A percentile compares a stretch with the other conserved stretches of the same genome.
These are phyloP conservation scores for Pisolithus orientalis DNA, from an alignment of 768 basidiomycete genomes.

Conservation along the genomic window DNA sequence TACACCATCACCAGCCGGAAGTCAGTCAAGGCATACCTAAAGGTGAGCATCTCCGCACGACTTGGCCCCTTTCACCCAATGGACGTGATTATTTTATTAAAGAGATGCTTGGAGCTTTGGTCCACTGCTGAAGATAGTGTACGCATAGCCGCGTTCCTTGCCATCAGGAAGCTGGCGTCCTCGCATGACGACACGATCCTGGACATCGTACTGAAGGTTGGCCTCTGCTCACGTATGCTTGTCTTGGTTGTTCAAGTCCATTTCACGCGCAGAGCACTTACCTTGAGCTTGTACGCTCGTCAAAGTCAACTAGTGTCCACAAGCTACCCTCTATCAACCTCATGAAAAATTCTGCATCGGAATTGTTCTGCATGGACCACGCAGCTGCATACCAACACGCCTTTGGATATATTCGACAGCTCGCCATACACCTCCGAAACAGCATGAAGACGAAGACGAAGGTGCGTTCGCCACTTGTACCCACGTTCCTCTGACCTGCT, in stretches of 20 bases:
- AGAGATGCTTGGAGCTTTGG: constrained; percentile 86
- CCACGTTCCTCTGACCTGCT: constrained; percentile 5
- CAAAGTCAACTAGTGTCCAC: constrained; percentile 80
- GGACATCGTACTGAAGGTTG: constrained; percentile 83
- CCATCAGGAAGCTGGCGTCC: constrained; percentile 73
- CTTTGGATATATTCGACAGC: constrained; percentile 91
- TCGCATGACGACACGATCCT: constrained; percentile 74
- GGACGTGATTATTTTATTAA: neutral
- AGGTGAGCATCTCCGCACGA: constrained; percentile 41
- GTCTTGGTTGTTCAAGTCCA: neutral
- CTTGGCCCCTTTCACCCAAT: neutral
- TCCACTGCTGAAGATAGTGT: constrained; percentile 73
- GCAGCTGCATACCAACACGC: constrained; percentile 84
- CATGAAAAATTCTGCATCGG: constrained; percentile 97
- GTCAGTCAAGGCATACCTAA: constrained; percentile 80
- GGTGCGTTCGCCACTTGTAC: constrained; percentile 33
- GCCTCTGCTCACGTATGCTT: neutral
- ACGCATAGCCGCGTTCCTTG: constrained; percentile 80
- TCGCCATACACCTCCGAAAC: constrained; percentile 87
- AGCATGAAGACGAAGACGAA: constrained; percentile 87
- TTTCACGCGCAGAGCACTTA: constrained; percentile 66
- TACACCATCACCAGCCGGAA: constrained; percentile 83
- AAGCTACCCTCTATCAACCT: constrained; percentile 88
- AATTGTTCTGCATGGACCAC: constrained; percentile 78
- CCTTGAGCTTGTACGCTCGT: constrained; percentile 74